Base-by-base conservation (phyloP, 495 filamentous ascomycete species). In the Xanthoparmelia taractica region DNA sequence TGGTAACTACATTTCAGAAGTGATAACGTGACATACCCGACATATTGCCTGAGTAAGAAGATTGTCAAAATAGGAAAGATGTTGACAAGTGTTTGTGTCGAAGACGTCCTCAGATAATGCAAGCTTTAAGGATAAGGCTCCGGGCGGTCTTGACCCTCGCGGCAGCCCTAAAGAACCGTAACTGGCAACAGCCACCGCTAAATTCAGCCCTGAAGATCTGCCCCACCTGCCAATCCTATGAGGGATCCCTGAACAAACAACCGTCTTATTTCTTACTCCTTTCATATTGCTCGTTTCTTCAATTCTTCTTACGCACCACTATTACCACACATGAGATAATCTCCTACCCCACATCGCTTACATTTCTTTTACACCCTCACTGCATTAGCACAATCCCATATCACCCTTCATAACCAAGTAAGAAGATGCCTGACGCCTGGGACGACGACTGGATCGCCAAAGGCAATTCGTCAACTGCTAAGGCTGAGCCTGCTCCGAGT, bases 361-460 rank as follows among this genome's bases (percentile, higher is more conserved):
- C 12, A 8, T 31, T 18, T 15, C 7, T 15, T 23, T 48, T 27
- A 25, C 12, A 31, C 3, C 25, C 27, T 52, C 27, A 31, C 18
- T 13, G 17, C 4, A 17, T 52, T 4, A 48, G 23, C n/a, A 1
- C 12, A 27, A 25, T 25, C 0, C 1, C 25, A 52, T 0, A 6
- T 18, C 5, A 5, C 27, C 7, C 0, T 13, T 31, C 25, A 52
- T 29, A 0, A 17, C 48, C 78, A 67, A 80, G 76, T 57, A 75
- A 73, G 61, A 73, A 77, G 48, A 74, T 85, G 62, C 86, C 90
- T 37, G 85, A 96, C 71, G 91, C 89, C 55, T 96, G 92, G 92
- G 92, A 91, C 62, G 90, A 93, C 66, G 89, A 96, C 68, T 96
- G 91, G 90, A 88, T 92, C 71, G 76, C 75, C 8, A 79, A 88